Evolutionary conservation across 371 early-diverging fungal species (phyloP).

Genomic region (Mortierella polycephala): DNA sequence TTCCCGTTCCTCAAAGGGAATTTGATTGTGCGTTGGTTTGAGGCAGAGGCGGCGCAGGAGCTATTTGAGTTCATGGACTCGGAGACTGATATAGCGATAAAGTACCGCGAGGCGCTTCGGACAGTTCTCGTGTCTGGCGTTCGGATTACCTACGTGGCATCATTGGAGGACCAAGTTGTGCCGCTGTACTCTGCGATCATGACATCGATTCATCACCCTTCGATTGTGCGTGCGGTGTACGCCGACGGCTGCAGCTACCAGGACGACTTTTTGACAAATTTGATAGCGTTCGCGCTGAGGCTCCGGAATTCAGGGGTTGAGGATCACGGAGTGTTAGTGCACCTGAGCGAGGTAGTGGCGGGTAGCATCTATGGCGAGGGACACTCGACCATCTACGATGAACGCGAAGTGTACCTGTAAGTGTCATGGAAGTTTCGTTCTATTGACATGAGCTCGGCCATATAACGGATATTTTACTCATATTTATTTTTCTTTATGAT

Average conservation of each 20-base stretch:
- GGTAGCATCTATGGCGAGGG: conserved; percentile 91
- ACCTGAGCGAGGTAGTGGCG: conserved; percentile 85
- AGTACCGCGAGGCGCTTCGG: conserved; percentile 76
- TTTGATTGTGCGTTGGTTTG: conserved; percentile 86
- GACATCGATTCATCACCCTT: conserved; percentile 86
- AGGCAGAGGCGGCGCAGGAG: conserved; percentile 91
- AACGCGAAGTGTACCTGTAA: conserved; percentile 81
- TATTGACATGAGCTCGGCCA: background rate
- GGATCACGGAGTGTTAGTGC: conserved; percentile 86
- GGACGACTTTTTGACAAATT: conserved; percentile 86
- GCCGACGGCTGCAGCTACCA: conserved; percentile 81
- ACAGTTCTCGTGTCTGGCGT: conserved; percentile 74
- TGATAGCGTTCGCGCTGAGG: conserved; percentile 84
- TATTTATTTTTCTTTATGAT: background rate
- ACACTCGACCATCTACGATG: conserved; percentile 93
- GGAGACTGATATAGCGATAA: conserved; percentile 66
- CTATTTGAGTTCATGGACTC: conserved; percentile 92
- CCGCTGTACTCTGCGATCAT: conserved; percentile 92
- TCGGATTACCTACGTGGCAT: conserved; percentile 73
- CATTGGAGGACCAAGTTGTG: conserved; percentile 94
- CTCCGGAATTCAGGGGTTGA: conserved; percentile 85
- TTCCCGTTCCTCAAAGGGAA: conserved; percentile 84
- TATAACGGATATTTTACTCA: background rate
- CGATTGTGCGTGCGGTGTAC: conserved; percentile 88
- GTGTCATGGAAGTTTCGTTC: conserved; percentile 9